A percentile compares a stretch with the other conserved stretches of the same genome.
These are phyloP conservation scores for Eucalyptus albens DNA, from an alignment of 345 rosid species.

Conservation along the genomic window DNA sequence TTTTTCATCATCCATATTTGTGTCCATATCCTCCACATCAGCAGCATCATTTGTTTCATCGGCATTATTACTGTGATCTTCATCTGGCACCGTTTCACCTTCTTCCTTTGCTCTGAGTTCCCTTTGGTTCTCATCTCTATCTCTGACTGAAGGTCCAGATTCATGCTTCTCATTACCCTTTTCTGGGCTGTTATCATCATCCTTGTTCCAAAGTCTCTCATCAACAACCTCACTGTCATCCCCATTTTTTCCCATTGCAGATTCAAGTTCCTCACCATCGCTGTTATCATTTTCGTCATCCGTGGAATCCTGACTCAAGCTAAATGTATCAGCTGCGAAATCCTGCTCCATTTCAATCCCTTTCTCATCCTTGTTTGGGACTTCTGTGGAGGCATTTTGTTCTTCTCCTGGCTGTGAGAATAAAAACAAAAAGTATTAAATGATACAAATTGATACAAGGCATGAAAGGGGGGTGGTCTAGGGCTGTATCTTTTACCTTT, in stretches of 20 bases:
- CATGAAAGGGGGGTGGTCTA: neutral
- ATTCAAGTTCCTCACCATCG: constrained; percentile 61
- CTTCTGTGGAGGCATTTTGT: constrained; percentile 44
- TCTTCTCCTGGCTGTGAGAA: constrained; percentile 47
- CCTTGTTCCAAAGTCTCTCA: constrained; percentile 64
- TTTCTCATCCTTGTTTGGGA: constrained; percentile 47
- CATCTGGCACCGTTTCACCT: constrained; percentile 16
- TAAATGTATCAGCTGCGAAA: constrained; percentile 53
- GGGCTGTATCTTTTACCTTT: constrained; percentile 31
- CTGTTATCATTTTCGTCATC: constrained; percentile 34
- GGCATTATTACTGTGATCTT: constrained; percentile 35
- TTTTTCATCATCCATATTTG: constrained; percentile 48
- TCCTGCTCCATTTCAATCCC: constrained; percentile 92
- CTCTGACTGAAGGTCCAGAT: constrained; percentile 60
- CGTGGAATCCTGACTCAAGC: constrained; percentile 68
- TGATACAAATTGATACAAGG: neutral
- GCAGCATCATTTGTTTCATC: constrained; percentile 27
- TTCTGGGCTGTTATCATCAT: constrained; percentile 43
- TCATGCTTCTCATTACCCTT: constrained; percentile 58
- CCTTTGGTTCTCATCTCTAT: constrained; percentile 33
- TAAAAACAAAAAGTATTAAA: neutral
- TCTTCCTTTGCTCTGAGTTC: constrained; percentile 90
- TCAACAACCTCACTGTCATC: constrained; percentile 53
- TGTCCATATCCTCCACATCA: constrained; percentile 32
- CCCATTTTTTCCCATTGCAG: constrained; percentile 72